phyloP scores from a whole-genome alignment of 2,329 filamentous ascomycete species.

The Aureobasidium mangrovei region DNA sequence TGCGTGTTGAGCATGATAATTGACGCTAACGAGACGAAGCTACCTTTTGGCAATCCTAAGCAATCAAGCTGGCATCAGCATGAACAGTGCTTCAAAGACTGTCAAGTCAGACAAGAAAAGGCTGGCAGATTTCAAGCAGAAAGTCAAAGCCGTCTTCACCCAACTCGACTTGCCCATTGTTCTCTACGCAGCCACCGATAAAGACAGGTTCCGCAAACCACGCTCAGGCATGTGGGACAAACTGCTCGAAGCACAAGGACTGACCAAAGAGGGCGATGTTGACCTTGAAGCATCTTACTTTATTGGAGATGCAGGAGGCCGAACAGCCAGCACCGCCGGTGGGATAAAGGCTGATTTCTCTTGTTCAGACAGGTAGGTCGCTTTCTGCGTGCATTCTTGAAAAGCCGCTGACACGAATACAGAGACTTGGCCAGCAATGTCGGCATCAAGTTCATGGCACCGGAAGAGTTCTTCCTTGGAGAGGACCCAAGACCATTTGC shows the following conservation, averaged over 20 bases:
- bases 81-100: slow-evolving; percentile 64
- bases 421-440: slow-evolving; percentile 81
- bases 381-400: background rate
- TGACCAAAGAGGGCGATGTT: slow-evolving; percentile 44
- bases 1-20: background rate
- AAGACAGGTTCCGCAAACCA: slow-evolving; percentile 80
- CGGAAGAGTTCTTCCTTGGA: slow-evolving; percentile 82
- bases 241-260: slow-evolving; percentile 44
- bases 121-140: slow-evolving; percentile 72
- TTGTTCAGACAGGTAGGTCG: slow-evolving; percentile 46
- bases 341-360: slow-evolving; percentile 48
- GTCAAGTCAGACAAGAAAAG: slow-evolving; percentile 60
- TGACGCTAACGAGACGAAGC: slow-evolving; percentile 31
- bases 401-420: background rate
- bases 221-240: slow-evolving; percentile 80
- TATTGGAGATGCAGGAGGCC: slow-evolving; percentile 72
- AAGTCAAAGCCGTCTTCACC: slow-evolving; percentile 59
- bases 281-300: slow-evolving; percentile 69
- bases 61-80: slow-evolving; percentile 76
- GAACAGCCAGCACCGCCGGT: slow-evolving; percentile 33
- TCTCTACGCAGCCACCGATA: slow-evolving; percentile 77
- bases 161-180: slow-evolving; percentile 67
- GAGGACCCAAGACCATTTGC: slow-evolving; percentile 56
- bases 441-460: slow-evolving; percentile 71
- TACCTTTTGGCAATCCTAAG: slow-evolving; percentile 73